Evolutionary conservation across 495 filamentous ascomycete species (phyloP).

Genomic region (Sabuloglossum arenarium): DNA sequence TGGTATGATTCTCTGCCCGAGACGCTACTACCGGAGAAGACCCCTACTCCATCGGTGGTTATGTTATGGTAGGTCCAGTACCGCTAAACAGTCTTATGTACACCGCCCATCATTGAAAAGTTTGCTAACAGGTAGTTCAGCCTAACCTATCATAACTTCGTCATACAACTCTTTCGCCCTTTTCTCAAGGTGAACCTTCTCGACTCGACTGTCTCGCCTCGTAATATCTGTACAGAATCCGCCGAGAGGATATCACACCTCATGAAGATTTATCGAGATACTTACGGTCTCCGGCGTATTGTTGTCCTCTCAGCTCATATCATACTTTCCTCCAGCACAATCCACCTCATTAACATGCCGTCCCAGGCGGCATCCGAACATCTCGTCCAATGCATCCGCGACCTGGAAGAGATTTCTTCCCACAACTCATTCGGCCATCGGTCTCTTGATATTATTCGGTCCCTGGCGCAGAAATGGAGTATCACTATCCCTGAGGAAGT

Average conservation of each 20-base stretch:
- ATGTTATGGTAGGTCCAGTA: not conserved
- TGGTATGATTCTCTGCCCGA: constrained; percentile 23
- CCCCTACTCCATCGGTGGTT: constrained; percentile 17
- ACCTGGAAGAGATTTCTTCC: constrained; percentile 11
- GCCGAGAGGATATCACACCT: constrained; percentile 14
- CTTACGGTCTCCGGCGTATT: constrained; percentile 14
- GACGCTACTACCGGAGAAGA: constrained; percentile 14
- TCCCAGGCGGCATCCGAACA: constrained; percentile 4
- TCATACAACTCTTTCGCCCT: constrained; percentile 20
- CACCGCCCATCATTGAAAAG: not conserved
- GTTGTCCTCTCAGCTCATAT: constrained; percentile 14
- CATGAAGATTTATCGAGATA: constrained; percentile 9
- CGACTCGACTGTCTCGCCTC: constrained; percentile 13
- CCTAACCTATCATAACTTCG: constrained; percentile 17
- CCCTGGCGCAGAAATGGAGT: constrained; percentile 14
- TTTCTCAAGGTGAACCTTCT: constrained; percentile 15
- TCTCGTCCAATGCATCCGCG: constrained; percentile 10
- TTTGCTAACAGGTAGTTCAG: constrained; percentile 7
- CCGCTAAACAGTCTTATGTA: no score
- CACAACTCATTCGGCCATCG: constrained; percentile 9
- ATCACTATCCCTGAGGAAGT: constrained; percentile 12
- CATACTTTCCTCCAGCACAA: constrained; percentile 16
- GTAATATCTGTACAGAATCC: constrained; percentile 14
- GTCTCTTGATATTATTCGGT: constrained; percentile 9
- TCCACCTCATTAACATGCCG: constrained; percentile 17